Base-by-base conservation (phyloP, 495 filamentous ascomycete species). In the Emericellopsis terricola region DNA sequence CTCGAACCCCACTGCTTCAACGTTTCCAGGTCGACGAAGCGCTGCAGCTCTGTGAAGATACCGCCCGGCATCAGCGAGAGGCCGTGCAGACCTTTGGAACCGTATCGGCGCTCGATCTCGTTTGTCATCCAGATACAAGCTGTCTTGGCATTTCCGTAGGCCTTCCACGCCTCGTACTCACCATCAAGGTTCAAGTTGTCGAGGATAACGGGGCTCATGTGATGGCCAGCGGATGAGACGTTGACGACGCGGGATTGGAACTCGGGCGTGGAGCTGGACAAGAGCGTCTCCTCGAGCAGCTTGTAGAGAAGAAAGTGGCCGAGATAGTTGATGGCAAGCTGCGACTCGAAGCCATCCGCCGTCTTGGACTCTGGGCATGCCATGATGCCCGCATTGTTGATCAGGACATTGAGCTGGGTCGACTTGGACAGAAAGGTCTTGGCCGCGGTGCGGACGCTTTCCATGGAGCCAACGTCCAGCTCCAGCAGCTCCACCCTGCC, bases 261-360 rank as follows among this genome's bases (percentile, higher is more conserved):
- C 8, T 33, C 38, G 1, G 46, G 46, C 11, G 42, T 50, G 11
- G 55, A 44, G 10, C 47, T 52, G 6, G 50, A 40, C 11, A 68
- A 46, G 3, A 69, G 47, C 15, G 53, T 43, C 15, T 50, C 41
- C 41, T 60, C 57, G 32, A 71, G 51, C 3, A 63, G 56, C 6
- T 60, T 36, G 48, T 69, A 68, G 21, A 71, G 55, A 28, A 65
- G 48, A 51, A 67, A 69, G 34, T 69, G 65, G 3, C 37, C 51
- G 0, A 69, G 48, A 38, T 69, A 55, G 42, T 68, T 65, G n/a
- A 52, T 61, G 13, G 48, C 56, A 36, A 71, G 58, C 31, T 69
- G 60, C 0, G 43, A 43, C 41, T 70, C 64, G 41, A 60, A 58
- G 8, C 58, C 59, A 30, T 71, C 62, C 7, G 38, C 38, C 0